A percentile compares a stretch with the other conserved stretches of the same genome.
phyloP scores from a whole-genome alignment of 257 asterid genomes.

The Gentiana dahurica region DNA sequence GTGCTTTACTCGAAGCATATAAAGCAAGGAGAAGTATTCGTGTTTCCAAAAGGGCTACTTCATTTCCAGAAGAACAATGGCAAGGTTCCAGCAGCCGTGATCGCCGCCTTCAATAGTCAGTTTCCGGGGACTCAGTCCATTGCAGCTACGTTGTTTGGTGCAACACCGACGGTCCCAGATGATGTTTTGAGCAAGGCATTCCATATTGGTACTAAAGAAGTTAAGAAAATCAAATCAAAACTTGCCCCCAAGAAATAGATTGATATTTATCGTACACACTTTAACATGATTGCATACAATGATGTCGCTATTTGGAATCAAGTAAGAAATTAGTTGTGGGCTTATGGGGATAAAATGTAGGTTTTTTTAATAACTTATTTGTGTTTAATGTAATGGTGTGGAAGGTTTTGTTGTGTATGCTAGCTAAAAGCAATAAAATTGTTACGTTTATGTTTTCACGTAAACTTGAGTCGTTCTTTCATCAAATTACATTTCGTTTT shows the following conservation, averaged over 20 bases:
- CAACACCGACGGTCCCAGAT: constrained; percentile 49
- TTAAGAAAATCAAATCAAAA: constrained; percentile 54
- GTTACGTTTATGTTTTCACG: no score
- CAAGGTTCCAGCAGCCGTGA: constrained; percentile 29
- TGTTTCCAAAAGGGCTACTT: constrained; percentile 58
- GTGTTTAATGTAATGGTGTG: no score
- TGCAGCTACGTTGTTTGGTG: constrained; percentile 40
- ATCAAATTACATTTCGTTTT: no score
- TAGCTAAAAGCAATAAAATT: no score
- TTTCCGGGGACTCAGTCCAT: constrained; percentile 62
- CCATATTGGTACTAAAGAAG: constrained; percentile 41
- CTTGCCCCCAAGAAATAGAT: constrained; percentile 48
- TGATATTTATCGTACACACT: no score
- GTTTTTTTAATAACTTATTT: no score
- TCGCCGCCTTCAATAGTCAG: constrained; percentile 69
- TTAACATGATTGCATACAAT: no score
- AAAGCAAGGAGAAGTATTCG: constrained; percentile 52
- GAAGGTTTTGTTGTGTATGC: no score
- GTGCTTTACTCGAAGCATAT: constrained; percentile 46
- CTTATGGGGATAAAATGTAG: no score
- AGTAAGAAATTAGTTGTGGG: no score
- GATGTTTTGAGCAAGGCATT: constrained; percentile 54
- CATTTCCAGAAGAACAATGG: constrained; percentile 39
- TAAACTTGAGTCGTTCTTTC: no score
- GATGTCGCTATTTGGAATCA: no score